Base-by-base conservation (phyloP, 306 rosid genomes). In the Fagus crenata region DNA sequence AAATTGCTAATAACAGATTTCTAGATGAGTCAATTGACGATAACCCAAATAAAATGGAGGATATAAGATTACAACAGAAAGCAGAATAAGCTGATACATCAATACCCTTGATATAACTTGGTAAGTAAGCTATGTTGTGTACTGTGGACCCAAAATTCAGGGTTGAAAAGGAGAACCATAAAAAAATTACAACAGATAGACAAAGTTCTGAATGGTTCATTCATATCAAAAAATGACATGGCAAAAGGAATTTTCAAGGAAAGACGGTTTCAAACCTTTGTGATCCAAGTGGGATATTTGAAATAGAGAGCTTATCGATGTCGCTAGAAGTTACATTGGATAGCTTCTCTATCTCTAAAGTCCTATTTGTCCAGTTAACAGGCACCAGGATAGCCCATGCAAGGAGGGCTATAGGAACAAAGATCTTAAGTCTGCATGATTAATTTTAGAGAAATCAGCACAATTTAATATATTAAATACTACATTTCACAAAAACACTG, bases 321-420 rank as follows among this genome's bases (percentile, higher is more conserved):
- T 95, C 90, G 22, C 97, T 95, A 1, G 98, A 82, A 82, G 97
- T 95, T 60, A 86, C 81, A 80, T 92, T 90, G n/a, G 17, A 54
- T 40, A 59, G 0, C 75, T 72, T 33, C 5, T 56, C 71, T 0
- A 41, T 4, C 72, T 80, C 80, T 72, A 89, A 64, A 68, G 81
- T 79, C 6, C 56, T 31, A 76, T 86, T 86, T 4, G 98, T 95
- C 72, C 77, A 87, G 73, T 95, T 95, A 72, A 95, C 89, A 6
- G 98, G 98, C 70, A 92, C 97, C 85, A 95, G 78, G 59, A 95
- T 60, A 35, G 90, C 91, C 93, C 93, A 95, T 4, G 97, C 92
- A 59, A 92, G 87, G 61, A 89, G 60, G 37, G 97, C 89, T 83
- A 95, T 81, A n/a, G 98, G 98, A 84, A 92, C 87, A 80, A 95